Evolutionary conservation across 257 asterid species (phyloP), one percentile per base, ranked within the genome.

Genomic region (Solanum virginianum): DNA sequence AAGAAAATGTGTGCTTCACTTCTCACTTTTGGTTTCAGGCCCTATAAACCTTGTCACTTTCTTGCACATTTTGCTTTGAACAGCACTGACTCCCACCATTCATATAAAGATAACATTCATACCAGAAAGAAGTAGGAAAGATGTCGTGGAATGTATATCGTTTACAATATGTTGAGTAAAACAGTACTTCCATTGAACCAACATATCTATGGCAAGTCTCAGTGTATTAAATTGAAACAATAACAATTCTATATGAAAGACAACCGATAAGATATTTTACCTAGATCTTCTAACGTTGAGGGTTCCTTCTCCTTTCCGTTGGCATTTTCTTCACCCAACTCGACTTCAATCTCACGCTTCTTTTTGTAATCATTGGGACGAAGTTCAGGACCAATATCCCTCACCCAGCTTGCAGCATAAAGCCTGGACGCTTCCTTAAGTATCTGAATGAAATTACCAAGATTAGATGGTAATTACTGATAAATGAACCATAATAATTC

Each of bases 301-400:
- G 98, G 95, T 43, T 91, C 98, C 85, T 85, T 91, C 88, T 87
- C 90, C 70, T 87, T 85, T 15, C 82, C 17, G 36, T 66, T 85
- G 13, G 86, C 88, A 29, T 88, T 83, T 41, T 53, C 94, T 55
- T 65, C 91, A 22, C 74, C 65, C 51, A 68, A 6, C 83, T 43
- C 39, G 80, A 79, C 90, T 68, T 85, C 90, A 41, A 51, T 70
- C 80, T 88, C 93, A 86, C 83, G 83, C 85, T 87, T 87, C 90
- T 82, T 93, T 84, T 88, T 95, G 94, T 95, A 88, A 24, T 91
- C 93, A 86, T 88, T 82, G 56, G 99, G 99, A 81, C 97, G 91
- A 83, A 95, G 97, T 56, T 95, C 98, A 15, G 98, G 98, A 85
- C 98, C 98, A 68, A 95, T 95, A 80, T 95, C 98, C 89, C 99